Base-by-base conservation (phyloP, 164 flowering plant genomes). In the Liriodendron chinense region DNA sequence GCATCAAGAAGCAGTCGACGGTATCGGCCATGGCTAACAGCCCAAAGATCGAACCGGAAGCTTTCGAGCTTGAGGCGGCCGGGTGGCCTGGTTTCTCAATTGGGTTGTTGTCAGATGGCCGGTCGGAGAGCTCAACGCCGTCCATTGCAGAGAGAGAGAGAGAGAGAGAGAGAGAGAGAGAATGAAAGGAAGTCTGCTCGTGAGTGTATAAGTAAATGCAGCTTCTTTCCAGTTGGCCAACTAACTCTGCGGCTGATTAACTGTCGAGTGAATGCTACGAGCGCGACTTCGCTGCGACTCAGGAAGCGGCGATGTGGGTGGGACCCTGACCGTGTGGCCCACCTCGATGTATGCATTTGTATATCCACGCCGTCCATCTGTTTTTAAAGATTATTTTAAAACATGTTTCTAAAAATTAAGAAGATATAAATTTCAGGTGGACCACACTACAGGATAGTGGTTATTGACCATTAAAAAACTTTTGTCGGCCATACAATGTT, bases 21-120 rank as follows among this genome's bases (percentile, higher is more conserved):
- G 28, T 70, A 71, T 92, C 97, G 9, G 95, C 95, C 2, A 86
- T 85, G 23, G 83, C 78, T 76, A 92, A 92, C 47, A 92, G 73
- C 0, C 87, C 82, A 16, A 84, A 74, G 73, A 88, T 82, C 0
- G 92, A 82, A 69, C 76, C 86, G 16, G 62, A 67, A 9, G 69
- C 56, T 74, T 75, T 65, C 21, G 67, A 67, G 28, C 48, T 23
- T 18, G 80, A 71, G 47, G 24, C 64, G 16, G 77, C 47, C 22
- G 69, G 69, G 25, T 74, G 49, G 47, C 77, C 79, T 73, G 34
- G 12, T 65, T 78, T 73, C 28, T 78, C 18, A 34, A 5, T 28
- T 34, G 76, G 61, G 70, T 71, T 75, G 23, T 76, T 69, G 3
- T 70, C 70, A 23, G 49, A 21, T 53, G 59, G 16, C 69, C 47